These are phyloP conservation scores for Crithidia brevicula DNA, from an alignment of 208 protist species.

Conservation along the genomic window DNA sequence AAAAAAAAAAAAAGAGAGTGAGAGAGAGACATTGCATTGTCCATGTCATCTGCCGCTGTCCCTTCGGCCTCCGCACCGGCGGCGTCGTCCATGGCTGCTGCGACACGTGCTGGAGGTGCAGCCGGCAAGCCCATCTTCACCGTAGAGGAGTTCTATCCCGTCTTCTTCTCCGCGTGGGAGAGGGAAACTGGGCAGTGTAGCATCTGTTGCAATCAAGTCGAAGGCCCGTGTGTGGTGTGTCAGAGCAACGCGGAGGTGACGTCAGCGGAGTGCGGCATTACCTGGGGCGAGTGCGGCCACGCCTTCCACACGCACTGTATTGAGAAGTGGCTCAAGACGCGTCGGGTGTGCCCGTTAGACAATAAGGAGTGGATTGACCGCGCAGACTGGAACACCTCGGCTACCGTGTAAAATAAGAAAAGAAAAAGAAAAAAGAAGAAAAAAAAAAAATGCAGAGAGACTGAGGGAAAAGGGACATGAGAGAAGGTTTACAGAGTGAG, in stretches of 20 bases:
- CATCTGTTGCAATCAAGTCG: constrained; percentile 98
- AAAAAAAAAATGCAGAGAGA: constrained; percentile 10
- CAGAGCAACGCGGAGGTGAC: constrained; percentile 81
- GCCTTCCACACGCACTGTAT: constrained; percentile 99
- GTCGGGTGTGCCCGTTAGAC: constrained; percentile 97
- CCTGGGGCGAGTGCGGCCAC: constrained; percentile 98
- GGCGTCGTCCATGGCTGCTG: background rate
- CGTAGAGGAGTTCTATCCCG: constrained; percentile 95
- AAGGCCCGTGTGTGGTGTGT: constrained; percentile 98
- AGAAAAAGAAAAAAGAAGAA: background rate
- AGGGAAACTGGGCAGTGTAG: constrained; percentile 97
- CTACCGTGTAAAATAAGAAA: background rate
- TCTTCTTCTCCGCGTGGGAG: constrained; percentile 96
- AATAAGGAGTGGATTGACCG: constrained; percentile 96
- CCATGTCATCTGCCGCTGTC: constrained; percentile 4
- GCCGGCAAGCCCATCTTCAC: constrained; percentile 36
- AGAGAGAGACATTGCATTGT: background rate
- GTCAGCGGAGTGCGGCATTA: constrained; percentile 91
- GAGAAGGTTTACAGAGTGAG: too few relatives aligned
- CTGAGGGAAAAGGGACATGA: too few relatives aligned
- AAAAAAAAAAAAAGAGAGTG: background rate
- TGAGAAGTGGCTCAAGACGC: constrained; percentile 97
- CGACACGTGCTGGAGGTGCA: too few relatives aligned
- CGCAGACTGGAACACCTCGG: constrained; percentile 45
- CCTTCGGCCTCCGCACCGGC: background rate